Percentiles rank a stretch among this genome's conserved stretches.
Conservation (phyloP, 371 early-diverging fungal genomes). For the Antonospora locustae region DNA sequence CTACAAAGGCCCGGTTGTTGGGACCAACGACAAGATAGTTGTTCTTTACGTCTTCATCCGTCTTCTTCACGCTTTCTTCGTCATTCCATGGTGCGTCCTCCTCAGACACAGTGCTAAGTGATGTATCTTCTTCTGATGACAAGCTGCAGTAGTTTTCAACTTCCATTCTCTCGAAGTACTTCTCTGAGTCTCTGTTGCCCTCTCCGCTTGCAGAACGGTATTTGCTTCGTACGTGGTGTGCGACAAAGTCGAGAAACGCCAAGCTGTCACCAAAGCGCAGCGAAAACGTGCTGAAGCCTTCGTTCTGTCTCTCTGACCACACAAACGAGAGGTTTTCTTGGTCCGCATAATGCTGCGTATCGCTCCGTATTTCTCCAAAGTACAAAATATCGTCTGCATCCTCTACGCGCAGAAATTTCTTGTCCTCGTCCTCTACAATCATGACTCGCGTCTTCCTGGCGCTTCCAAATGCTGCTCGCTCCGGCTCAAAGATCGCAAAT, state of each 20-base stretch:
- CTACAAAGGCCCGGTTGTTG: conserved; percentile 48
- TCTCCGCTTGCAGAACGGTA: conserved; percentile 35
- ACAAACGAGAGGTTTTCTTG: conserved; percentile 50
- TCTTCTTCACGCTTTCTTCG: conserved; percentile 1
- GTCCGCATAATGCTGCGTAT: conserved; percentile 54
- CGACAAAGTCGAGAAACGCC: conserved; percentile 49
- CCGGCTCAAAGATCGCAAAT: too few relatives aligned
- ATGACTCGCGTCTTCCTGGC: too few relatives aligned
- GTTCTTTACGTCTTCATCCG: conserved; percentile 35
- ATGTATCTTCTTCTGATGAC: background rate
- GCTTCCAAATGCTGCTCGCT: too few relatives aligned
- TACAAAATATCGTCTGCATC: conserved; percentile 44
- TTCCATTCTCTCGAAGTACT: conserved; percentile 43
- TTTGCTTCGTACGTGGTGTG: too few relatives aligned
- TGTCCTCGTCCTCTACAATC: conserved; percentile 1
- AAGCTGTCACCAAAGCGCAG: conserved; percentile 41
- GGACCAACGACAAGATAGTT: conserved; percentile 44
- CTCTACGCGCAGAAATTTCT: conserved; percentile 41
- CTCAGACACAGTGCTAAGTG: background rate
- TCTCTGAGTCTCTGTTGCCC: conserved; percentile 32
- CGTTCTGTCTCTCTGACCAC: conserved; percentile 43
- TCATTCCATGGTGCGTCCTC: background rate
- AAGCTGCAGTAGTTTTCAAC: conserved; percentile 11
- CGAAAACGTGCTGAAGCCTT: conserved; percentile 40
- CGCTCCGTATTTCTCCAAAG: conserved; percentile 42